A percentile compares a stretch with the other conserved stretches of the same genome.
Conservation (phyloP, 805 yeast genomes). For the Myxozyma melibiosi region DNA sequence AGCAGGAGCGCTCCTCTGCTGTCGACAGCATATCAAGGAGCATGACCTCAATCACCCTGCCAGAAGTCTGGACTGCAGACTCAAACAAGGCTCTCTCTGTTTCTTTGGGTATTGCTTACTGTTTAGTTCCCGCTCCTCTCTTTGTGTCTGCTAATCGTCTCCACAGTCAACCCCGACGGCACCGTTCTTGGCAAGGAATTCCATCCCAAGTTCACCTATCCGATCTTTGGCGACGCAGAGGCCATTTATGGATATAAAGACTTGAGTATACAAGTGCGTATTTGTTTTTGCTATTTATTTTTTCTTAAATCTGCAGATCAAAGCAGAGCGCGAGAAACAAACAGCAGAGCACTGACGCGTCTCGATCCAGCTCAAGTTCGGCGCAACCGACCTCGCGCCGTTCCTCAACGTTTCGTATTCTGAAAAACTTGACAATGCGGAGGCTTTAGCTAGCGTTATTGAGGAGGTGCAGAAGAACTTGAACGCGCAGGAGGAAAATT, state of each 20-base stretch:
- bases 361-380: conserved; percentile 55
- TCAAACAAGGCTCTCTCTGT: conserved; percentile 69
- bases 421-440: conserved; percentile 48
- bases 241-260: conserved; percentile 81
- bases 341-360: not conserved
- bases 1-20: not conserved
- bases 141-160: not conserved
- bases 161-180: conserved; percentile 15
- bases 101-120: conserved; percentile 42
- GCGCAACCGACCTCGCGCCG: conserved; percentile 72
- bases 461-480: conserved; percentile 9
- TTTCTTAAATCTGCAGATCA: no score
- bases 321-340: not conserved
- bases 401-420: conserved; percentile 62
- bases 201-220: conserved; percentile 83
- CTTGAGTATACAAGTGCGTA: conserved; percentile 56
- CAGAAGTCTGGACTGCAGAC: conserved; percentile 74
- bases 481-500: conserved; percentile 15
- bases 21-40: no score
- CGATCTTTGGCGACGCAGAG: conserved; percentile 91
- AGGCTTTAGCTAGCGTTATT: conserved; percentile 14
- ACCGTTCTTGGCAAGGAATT: conserved; percentile 45
- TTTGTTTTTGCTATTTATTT: not conserved
- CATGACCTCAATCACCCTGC: conserved; percentile 9
- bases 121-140: not conserved